Evolutionary conservation across 345 rosid species (phyloP).

Genomic region (Populus deltoides): DNA sequence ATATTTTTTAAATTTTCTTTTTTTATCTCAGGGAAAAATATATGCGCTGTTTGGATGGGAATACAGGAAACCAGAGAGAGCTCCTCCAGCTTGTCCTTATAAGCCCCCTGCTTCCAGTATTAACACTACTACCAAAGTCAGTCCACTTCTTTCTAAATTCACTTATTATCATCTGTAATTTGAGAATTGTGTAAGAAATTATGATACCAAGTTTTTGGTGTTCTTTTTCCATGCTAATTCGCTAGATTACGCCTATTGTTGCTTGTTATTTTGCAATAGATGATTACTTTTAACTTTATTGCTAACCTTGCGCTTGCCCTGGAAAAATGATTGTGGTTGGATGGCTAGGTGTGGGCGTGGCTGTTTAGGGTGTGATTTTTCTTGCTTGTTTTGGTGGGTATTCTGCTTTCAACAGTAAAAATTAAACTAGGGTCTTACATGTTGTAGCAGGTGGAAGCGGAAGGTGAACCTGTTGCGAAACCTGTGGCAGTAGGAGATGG

Average conservation of each 20-base stretch:
- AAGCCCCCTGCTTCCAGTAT: conserved; percentile 46
- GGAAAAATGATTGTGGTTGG: not conserved
- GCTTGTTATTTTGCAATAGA: not conserved
- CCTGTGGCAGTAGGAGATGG: not conserved
- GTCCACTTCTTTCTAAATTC: too few species aligned
- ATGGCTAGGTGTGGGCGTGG: too few species aligned
- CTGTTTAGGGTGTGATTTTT: not conserved
- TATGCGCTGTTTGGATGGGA: conserved; percentile 86
- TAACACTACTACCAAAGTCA: too few species aligned
- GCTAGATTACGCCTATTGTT: too few species aligned
- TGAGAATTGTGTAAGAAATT: too few species aligned
- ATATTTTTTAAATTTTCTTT: not conserved
- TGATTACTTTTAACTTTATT: not conserved
- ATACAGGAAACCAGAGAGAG: conserved; percentile 81
- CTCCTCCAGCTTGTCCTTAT: conserved; percentile 82
- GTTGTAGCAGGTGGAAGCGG: conserved; percentile 5
- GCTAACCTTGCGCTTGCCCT: not conserved
- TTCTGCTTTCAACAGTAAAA: not conserved
- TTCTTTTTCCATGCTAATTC: too few species aligned
- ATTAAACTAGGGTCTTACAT: not conserved
- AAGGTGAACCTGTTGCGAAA: conserved; percentile 2
- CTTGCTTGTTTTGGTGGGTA: not conserved
- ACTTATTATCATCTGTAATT: too few species aligned
- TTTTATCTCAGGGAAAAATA: conserved; percentile 53
- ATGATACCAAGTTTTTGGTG: too few species aligned